Base-by-base conservation (phyloP, 371 early-diverging fungal species). In the Smittium culicis region DNA sequence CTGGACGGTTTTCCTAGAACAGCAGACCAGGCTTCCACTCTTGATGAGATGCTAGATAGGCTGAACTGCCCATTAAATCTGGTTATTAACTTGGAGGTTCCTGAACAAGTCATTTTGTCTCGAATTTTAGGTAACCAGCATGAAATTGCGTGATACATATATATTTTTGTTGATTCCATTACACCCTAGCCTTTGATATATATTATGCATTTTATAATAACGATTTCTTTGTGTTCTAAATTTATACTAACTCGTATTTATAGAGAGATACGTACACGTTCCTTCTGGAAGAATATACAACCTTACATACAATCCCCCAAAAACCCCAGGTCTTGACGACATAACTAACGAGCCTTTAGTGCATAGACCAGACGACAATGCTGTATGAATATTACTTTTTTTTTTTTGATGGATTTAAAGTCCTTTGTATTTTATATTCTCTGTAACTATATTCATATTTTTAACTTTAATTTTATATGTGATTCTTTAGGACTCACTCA, bases 1-100 rank as follows among this genome's bases (percentile, higher is more conserved):
- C 83, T 97, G 27, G 98, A 98, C 80, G 99, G 99, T 20, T 99
- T 93, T 74, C 99, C 99, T 54, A 83, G 99, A 56, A 95, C 89
- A 1, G 71, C 90, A 30, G 70, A 71, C 2, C 99, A 99, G 79
- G 96, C 98, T 0, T 69, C 83, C 64, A 80, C 82, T 8, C 77
- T 96, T 66, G 93, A 92, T 73, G 67, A 72, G 14, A 81, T 80
- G 68, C 78, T 94, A 1, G 64, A 35, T 11, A 68, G 76, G 25
- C 70, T 73, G 31, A 69, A 69, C 67, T 86, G 87, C 67, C 83
- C 86, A 16, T 76, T 95, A 54, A 91, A 90, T 72, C 75, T 91
- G 5, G 96, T 95, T 27, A 81, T 95, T 57, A 88, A 92, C 71
- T 74, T 97, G 57, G 87, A 88, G 70, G 96, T 97, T 0, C 94